Base-by-base conservation (phyloP, 2,329 filamentous ascomycete species). In the Dendryphion nanum region DNA sequence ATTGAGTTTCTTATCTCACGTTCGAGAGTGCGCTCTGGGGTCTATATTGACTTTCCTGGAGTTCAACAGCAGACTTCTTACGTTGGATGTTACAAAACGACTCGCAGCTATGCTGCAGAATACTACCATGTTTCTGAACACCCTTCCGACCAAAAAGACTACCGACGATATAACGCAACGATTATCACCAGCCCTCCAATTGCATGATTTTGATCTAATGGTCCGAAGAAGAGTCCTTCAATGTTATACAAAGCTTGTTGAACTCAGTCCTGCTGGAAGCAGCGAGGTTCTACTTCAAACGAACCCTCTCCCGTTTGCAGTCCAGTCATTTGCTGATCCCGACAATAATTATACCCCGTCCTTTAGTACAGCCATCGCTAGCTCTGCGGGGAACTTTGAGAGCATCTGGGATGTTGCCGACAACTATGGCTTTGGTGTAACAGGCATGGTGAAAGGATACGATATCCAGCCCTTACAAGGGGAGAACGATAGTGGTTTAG, bases 51-150 rank as follows among this genome's bases (percentile, higher is more conserved):
- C 89, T 0, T 98, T 98, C 60, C 73, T 98, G 33, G 85, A 95
- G 57, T 96, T 89, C 70, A 98, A 98, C 59, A 88, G 85, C 64
- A 84, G 89, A 33, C 75, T 98, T 18, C 74, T 98, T 51, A 98
- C 93, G 0, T 83, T 91, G 2, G 93, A 98, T 69, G 89, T 96
- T 8, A 94, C 90, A 4, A 95, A 93, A 62, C 81, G 93, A 38
- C 86, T 98, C 49, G 87, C 90, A 21, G 81, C 83, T 1, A 96
- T 98, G 91, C 76, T 98, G 35, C 91, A 97, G 62, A 95, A 93
- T 59, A 96, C 93, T 0, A 86, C 89, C 1, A 79, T 85, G 6
- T 98, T 97, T 52, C 66, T 97, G n/a, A 86, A 85, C 55, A 86
- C 85, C 15, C 69, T 98, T 4, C 90, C 93, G 0, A 73, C 78